These are phyloP conservation scores for Hygrocybe punicea DNA, from an alignment of 768 basidiomycete species.

Conservation along the genomic window DNA sequence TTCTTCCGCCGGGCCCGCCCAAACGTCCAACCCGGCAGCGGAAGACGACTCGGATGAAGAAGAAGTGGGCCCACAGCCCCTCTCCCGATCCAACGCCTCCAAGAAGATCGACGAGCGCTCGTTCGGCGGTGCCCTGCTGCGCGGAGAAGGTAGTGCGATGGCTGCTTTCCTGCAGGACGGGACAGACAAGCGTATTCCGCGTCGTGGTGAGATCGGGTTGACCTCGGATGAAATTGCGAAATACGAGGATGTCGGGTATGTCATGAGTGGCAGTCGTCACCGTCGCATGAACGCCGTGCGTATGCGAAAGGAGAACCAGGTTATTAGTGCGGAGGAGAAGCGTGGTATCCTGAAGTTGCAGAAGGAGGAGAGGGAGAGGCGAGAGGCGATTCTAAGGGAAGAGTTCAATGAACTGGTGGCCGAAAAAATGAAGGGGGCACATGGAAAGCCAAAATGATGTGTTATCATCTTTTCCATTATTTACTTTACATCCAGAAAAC, in stretches of 20 bases:
- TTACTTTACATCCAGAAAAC: too few species aligned
- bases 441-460: constrained; percentile 2
- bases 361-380: constrained; percentile 87
- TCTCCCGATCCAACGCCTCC: constrained; percentile 38
- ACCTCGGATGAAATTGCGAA: constrained; percentile 81
- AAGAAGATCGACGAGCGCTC: constrained; percentile 74
- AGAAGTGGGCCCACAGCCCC: constrained; percentile 79
- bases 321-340: constrained; percentile 98
- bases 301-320: constrained; percentile 99
- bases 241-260: constrained; percentile 89
- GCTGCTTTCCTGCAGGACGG: constrained; percentile 91
- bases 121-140: constrained; percentile 85
- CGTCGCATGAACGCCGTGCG: constrained; percentile 98
- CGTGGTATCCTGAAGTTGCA: constrained; percentile 92
- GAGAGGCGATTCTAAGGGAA: constrained; percentile 84
- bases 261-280: constrained; percentile 95
- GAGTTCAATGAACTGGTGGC: constrained; percentile 84
- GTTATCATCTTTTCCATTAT: neutral
- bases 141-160: constrained; percentile 97
- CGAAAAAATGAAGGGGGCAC: constrained; percentile 63
- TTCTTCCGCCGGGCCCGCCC: constrained; percentile 11
- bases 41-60: constrained; percentile 55
- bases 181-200: constrained; percentile 83
- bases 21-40: constrained; percentile 16
- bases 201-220: constrained; percentile 97